Evolutionary conservation across 257 asterid genomes (phyloP), one percentile per base, ranked within the genome.

Genomic region (Misopates orontium): DNA sequence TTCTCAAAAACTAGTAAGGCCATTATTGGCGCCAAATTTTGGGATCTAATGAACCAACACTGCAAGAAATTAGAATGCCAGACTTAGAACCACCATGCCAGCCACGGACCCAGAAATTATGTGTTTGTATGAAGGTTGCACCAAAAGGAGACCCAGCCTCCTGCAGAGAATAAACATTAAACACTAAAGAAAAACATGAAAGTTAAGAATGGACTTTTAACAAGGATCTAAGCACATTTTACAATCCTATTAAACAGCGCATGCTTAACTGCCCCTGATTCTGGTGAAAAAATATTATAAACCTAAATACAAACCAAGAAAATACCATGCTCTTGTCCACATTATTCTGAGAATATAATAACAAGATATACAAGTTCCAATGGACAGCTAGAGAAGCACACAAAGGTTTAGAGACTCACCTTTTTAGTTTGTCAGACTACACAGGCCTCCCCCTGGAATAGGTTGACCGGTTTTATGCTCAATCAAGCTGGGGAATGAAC

Each of bases 371-470:
- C 36, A 45, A 42, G 57, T 8, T 53, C 31, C 17, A 21, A 40
- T 39, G 25, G 15, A 57, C 18, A 19, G 25, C 48, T 45, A 47
- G 25, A 31, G 40, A 21, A 61, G 18, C 31, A 53, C 8, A 10
- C 21, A 56, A 67, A 59, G 47, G 28, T 22, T 15, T 50, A 51
- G 47, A 62, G 64, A 25, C 14, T 68, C 51, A 72, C 77, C 75
- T 57, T 42, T 28, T 22, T 67, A 36, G 40, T 14, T 18, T 21
- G 62, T 56, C 24, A 39, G 63, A 40, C 17, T 18, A 54, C 18
- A 51, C 64, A 51, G 39, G 71, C 68, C 76, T 32, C n/a, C n/a
- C n/a, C 72, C 28, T 2, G 21, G 53, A 39, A 59, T 53, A 72
- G 69, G 21, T 51, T 20, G 40, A 56, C 47, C 52, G 44, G 73